Percentiles rank a stretch among this genome's conserved stretches.
These are phyloP conservation scores for Calonectria naviculata DNA, from an alignment of 2,329 filamentous ascomycete genomes.

Conservation along the genomic window DNA sequence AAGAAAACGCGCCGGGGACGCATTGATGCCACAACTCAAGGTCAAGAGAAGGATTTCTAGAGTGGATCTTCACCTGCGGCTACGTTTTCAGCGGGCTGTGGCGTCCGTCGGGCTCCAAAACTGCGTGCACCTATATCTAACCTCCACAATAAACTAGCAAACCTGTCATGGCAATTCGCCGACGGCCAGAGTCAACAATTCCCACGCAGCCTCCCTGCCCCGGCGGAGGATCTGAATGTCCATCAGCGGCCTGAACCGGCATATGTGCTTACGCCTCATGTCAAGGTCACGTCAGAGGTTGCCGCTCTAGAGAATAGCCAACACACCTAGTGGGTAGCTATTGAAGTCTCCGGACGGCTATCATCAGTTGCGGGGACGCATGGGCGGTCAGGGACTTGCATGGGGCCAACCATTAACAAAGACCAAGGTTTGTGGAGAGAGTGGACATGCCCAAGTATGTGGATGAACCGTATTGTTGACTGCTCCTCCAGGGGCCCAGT, in stretches of 20 bases:
- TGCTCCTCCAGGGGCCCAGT: conserved; percentile 41
- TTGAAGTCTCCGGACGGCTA: conserved; percentile 57
- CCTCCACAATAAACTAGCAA: conserved; percentile 18
- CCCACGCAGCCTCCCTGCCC: neutral
- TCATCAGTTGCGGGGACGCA: conserved; percentile 9
- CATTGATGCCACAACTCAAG: neutral
- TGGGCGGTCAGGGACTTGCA: conserved; percentile 16
- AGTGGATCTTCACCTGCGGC: conserved; percentile 12
- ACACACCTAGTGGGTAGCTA: conserved; percentile 58
- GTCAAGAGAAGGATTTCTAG: neutral
- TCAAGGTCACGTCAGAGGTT: conserved; percentile 57
- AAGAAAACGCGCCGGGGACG: conserved; percentile 31
- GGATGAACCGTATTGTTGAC: conserved; percentile 15
- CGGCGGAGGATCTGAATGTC: neutral
- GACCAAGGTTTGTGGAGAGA: conserved; percentile 33
- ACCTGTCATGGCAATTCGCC: neutral
- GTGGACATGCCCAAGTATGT: neutral
- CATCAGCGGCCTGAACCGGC: neutral
- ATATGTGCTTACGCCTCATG: conserved; percentile 53
- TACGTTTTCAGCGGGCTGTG: conserved; percentile 24
- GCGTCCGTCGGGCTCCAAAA: conserved; percentile 24
- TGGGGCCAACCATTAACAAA: conserved; percentile 18
- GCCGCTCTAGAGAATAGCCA: conserved; percentile 46
- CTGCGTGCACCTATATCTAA: conserved; percentile 34
- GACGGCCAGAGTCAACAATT: neutral